phyloP scores from a whole-genome alignment of 2,329 filamentous ascomycete genomes.

The Sarocladium strictum region DNA sequence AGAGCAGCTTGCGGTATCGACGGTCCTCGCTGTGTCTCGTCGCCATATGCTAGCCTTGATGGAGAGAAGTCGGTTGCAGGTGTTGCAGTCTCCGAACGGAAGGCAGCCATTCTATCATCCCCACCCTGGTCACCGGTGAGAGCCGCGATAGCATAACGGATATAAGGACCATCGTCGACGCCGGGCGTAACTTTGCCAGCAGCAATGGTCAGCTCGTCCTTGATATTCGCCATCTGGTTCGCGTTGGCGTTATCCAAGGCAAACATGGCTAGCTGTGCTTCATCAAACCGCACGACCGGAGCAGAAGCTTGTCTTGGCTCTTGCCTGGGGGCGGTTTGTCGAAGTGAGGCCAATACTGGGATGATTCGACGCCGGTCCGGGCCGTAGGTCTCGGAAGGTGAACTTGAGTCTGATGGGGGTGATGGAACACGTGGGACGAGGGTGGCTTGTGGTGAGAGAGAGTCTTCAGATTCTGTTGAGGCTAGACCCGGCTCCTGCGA shows the following conservation, averaged over 20 bases:
- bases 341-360: slow-evolving; percentile 11
- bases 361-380: slow-evolving; percentile 28
- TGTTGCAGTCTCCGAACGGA: slow-evolving; percentile 31
- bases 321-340: slow-evolving; percentile 6
- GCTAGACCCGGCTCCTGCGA: not conserved
- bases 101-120: slow-evolving; percentile 41
- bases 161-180: slow-evolving; percentile 79
- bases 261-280: slow-evolving; percentile 33
- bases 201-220: slow-evolving; percentile 45
- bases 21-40: slow-evolving; percentile 10
- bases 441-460: slow-evolving; percentile 29
- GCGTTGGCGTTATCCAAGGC: slow-evolving; percentile 25
- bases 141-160: slow-evolving; percentile 84
- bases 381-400: slow-evolving; percentile 34
- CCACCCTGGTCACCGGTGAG: slow-evolving; percentile 69
- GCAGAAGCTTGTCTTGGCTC: slow-evolving; percentile 10
- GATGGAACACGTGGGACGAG: slow-evolving; percentile 28
- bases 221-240: slow-evolving; percentile 33
- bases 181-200: slow-evolving; percentile 62
- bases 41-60: slow-evolving; percentile 15
- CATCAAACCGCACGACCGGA: slow-evolving; percentile 29
- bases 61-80: slow-evolving; percentile 19
- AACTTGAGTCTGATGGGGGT: slow-evolving; percentile 26
- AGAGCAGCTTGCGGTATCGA: slow-evolving; percentile 16
- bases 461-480: slow-evolving; percentile 14